Percentiles rank a stretch among this genome's conserved stretches.
Evolutionary conservation across 257 asterid genomes (phyloP).

Genomic region (Nicotiana undulata): DNA sequence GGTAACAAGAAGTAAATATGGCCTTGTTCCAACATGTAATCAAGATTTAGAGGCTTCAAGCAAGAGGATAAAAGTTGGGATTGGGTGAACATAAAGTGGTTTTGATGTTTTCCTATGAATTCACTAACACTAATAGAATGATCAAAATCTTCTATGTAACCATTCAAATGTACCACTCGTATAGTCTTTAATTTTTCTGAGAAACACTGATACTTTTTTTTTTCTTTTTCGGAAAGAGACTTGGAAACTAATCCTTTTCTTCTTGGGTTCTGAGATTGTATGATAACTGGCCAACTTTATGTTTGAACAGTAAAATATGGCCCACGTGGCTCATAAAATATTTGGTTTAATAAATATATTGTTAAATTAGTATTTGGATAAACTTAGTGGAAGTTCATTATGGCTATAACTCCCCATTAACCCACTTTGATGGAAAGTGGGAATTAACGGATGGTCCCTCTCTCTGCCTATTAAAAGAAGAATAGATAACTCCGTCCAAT

Average conservation of each 20-base stretch:
- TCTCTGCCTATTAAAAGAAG: too few species aligned
- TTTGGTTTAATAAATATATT: too few species aligned
- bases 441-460: too few species aligned
- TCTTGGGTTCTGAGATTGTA: too few species aligned
- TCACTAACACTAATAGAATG: conserved; percentile 34
- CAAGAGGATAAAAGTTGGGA: conserved; percentile 32
- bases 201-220: not conserved
- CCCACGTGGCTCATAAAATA: too few species aligned
- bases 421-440: too few species aligned
- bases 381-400: too few species aligned
- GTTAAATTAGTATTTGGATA: too few species aligned
- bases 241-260: too few species aligned
- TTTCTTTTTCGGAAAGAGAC: not conserved
- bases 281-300: not conserved
- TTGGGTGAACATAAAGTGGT: conserved; percentile 38
- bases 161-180: conserved; percentile 38
- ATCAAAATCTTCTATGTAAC: conserved; percentile 32
- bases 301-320: not conserved
- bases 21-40: conserved; percentile 31
- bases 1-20: conserved; percentile 48
- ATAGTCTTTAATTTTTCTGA: conserved; percentile 13
- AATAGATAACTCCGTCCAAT: too few species aligned
- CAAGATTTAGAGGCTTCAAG: conserved; percentile 29
- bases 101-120: conserved; percentile 26
- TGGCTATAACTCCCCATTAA: too few species aligned